Conservation (phyloP, 2,329 filamentous ascomycete species). For the Lachnellula cervina region DNA sequence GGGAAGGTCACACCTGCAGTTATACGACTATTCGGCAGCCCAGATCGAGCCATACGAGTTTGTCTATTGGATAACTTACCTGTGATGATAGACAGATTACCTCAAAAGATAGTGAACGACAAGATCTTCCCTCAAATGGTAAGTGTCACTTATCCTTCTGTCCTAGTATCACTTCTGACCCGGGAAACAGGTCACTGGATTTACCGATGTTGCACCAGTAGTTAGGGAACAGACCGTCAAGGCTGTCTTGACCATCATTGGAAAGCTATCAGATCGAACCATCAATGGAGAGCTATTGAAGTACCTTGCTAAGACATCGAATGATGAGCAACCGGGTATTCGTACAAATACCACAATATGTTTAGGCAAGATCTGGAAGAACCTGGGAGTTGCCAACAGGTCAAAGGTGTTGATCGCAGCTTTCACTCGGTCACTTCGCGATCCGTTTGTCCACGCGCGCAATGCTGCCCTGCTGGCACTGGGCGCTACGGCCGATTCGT, state of each 20-base stretch:
- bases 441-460: conserved; percentile 91
- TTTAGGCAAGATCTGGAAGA: conserved; percentile 89
- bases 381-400: conserved; percentile 71
- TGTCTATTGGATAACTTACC: conserved; percentile 85
- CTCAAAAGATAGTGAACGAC: conserved; percentile 87
- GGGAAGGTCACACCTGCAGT: conserved; percentile 78
- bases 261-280: conserved; percentile 84
- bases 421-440: conserved; percentile 81
- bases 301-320: conserved; percentile 90
- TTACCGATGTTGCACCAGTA: conserved; percentile 84
- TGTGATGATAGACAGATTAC: conserved; percentile 82
- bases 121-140: conserved; percentile 96
- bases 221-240: conserved; percentile 96
- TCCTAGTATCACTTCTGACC: conserved; percentile 15
- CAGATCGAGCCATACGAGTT: conserved; percentile 86
- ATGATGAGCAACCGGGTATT: conserved; percentile 95
- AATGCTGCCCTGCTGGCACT: conserved; percentile 86
- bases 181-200: conserved; percentile 69
- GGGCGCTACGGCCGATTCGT: conserved; percentile 78
- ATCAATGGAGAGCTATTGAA: conserved; percentile 91
- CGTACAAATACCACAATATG: conserved; percentile 98
- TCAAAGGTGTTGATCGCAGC: conserved; percentile 90
- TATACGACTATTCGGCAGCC: conserved; percentile 81
- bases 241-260: conserved; percentile 79
- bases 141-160: conserved; percentile 21